Base-by-base conservation (phyloP, 352 stramenopile species). In the Thraustochytrium striatum region DNA sequence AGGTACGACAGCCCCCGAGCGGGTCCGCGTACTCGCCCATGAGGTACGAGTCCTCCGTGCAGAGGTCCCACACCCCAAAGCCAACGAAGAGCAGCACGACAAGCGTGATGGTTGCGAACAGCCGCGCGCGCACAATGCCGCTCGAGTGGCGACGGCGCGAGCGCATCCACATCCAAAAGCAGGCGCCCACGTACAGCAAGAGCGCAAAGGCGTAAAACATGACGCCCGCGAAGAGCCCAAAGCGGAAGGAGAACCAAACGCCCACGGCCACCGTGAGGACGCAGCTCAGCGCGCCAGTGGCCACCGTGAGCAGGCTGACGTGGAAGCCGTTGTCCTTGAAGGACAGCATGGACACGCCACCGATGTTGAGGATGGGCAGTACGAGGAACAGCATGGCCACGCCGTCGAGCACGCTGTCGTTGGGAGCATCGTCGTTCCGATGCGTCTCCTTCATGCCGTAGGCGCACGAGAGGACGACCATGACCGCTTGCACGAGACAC, bases 381-480 rank as follows among this genome's bases (percentile, higher is more conserved):
- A 75, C 41, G 0, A 75, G 65, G 3, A 75, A 38, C 2, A 72
- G 39, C n/a, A 70, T 53, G 59, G 35, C 59, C n/a, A 61, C 35
- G 11, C 41, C 39, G 36, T 75, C 65, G 32, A 75, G 65, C n/a
- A 75, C 65, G n/a, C n/a, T n/a, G n/a, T n/a, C n/a, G n/a, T n/a
- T n/a, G n/a, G n/a, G 25, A 55, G 25, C 25, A 55, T 21, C 47
- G 30, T 75, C 52, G 36, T 75, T 62, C 30, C 68, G 61, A 43
- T 5, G 21, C 25, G 44, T 61, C n/a, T 43, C 52, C 3, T 44
- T 8, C 3, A 70, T 16, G 35, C 50, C 21, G 3, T 3, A 44
- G 36, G 59, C 33, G 16, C 50, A 33, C 35, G 53, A 38, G 5
- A 75, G 65, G 5, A 3, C 43, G 33, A 75, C 41, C n/a, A 75